These are phyloP conservation scores for Aureobasidium melanogenum DNA, from an alignment of 2,329 filamentous ascomycete species.

Conservation along the genomic window DNA sequence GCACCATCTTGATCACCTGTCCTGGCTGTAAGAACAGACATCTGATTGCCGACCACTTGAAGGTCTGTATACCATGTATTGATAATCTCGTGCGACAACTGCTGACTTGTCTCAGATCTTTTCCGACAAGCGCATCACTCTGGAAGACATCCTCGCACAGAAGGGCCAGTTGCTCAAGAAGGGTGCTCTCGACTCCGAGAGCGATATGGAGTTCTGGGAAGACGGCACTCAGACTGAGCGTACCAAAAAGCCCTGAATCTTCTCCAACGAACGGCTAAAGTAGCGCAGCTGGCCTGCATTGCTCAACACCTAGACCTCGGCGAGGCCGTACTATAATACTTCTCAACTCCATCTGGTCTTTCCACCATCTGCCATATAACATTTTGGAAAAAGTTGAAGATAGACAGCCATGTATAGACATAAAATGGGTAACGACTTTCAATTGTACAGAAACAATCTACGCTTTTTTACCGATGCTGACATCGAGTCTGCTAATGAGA, in stretches of 20 bases:
- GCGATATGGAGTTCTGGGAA: slow-evolving; percentile 89
- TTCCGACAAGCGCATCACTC: slow-evolving; percentile 57
- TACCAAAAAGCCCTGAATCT: not conserved
- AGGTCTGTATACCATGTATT: slow-evolving; percentile 31
- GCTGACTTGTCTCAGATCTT: slow-evolving; percentile 49
- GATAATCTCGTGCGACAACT: not conserved
- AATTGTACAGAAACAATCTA: slow-evolving; percentile 11
- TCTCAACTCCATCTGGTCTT: not conserved
- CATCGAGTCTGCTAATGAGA: slow-evolving; percentile 67
- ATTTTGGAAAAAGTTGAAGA: not conserved
- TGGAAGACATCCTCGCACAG: slow-evolving; percentile 69
- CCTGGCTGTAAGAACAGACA: slow-evolving; percentile 80
- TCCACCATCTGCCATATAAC: not conserved
- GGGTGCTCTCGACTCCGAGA: slow-evolving; percentile 62
- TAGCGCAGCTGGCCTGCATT: slow-evolving; percentile 9
- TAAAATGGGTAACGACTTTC: not conserved
- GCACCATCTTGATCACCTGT: slow-evolving; percentile 81
- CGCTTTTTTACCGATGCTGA: slow-evolving; percentile 56
- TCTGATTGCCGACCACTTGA: slow-evolving; percentile 83
- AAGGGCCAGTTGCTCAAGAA: slow-evolving; percentile 67
- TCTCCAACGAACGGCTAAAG: not conserved
- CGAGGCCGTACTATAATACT: not conserved
- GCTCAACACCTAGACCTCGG: not conserved
- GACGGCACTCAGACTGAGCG: slow-evolving; percentile 38
- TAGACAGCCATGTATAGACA: not conserved